These are phyloP conservation scores for Rickenella mellea DNA, from an alignment of 768 basidiomycete species.

Conservation along the genomic window DNA sequence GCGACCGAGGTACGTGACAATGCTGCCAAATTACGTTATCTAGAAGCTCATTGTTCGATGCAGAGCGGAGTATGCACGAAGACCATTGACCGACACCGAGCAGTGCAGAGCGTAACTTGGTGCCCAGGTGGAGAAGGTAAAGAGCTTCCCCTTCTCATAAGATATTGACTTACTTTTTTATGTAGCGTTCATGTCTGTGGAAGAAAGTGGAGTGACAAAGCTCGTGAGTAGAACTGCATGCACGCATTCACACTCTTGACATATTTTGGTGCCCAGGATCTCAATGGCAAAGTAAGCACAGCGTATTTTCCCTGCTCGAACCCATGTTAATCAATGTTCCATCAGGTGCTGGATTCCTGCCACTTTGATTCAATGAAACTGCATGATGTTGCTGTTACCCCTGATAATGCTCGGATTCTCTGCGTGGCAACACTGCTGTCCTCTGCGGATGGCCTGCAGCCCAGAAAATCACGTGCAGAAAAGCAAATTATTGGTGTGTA, in stretches of 20 bases:
- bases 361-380: conserved; percentile 52
- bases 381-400: conserved; percentile 63
- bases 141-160: conserved; percentile 2
- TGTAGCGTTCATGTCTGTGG: conserved; percentile 62
- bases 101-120: conserved; percentile 62
- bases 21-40: background rate
- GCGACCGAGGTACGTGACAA: conserved; percentile 38
- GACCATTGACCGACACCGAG: conserved; percentile 47
- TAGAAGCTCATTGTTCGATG: background rate
- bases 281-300: conserved; percentile 42
- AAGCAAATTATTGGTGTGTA: conserved; percentile 63
- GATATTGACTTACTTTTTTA: background rate
- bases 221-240: conserved; percentile 30
- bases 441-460: conserved; percentile 53
- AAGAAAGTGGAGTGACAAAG: conserved; percentile 51
- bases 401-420: conserved; percentile 53
- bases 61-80: conserved; percentile 62
- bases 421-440: conserved; percentile 60
- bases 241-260: background rate
- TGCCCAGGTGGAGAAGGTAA: conserved; percentile 53
- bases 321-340: background rate
- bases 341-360: conserved; percentile 45
- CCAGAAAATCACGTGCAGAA: conserved; percentile 61
- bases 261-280: conserved; percentile 29
- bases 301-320: background rate